Evolutionary conservation across 148 eudicot genomes (phyloP), one percentile per base, ranked within the genome.

Genomic region (Silene conica): DNA sequence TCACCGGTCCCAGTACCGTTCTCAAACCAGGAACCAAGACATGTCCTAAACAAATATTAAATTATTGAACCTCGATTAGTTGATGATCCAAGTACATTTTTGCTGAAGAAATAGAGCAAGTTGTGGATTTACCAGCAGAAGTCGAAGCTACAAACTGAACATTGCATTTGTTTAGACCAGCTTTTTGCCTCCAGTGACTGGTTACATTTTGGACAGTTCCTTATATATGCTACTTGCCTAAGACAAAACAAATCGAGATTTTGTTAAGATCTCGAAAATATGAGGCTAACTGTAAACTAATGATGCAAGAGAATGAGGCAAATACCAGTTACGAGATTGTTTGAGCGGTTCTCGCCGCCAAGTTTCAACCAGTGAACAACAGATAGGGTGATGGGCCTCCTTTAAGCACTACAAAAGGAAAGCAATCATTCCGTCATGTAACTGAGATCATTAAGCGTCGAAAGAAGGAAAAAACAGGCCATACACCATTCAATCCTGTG

Each of bases 351-450:
- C 81, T 16, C n/a, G 5, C 0, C 10, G 12, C 81, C 78, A 79
- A 43, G 9, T 22, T 3, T 19, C 28, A 52, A 23, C 52, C 18
- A 28, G 7, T 3, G 21, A 0, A 54, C 81, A 79, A 22, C 31
- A 25, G 1, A 52, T 4, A 5, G 81, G 81, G 5, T 79, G 64
- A 45, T 79, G 81, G 7, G 77, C 21, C 46, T 79, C 81, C 55
- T 63, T 63, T 6, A 23, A 12, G 55, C 81, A 79, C 78, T 79
- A 58, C 65, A 74, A 25, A 69, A 59, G 46, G 63, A 50, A 73
- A 73, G 4, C 20, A 21, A 22, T 68, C 26, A 11, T 3, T 20
- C 3, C 8, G 18, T 38, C 38, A 16, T 60, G 31, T 16, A 64
- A 31, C 16, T 18, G 6, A 64, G 46, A 20, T 5, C 20, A 6